phyloP scores from a whole-genome alignment of 2,329 filamentous ascomycete genomes.

The Xylariaceae sp. region DNA sequence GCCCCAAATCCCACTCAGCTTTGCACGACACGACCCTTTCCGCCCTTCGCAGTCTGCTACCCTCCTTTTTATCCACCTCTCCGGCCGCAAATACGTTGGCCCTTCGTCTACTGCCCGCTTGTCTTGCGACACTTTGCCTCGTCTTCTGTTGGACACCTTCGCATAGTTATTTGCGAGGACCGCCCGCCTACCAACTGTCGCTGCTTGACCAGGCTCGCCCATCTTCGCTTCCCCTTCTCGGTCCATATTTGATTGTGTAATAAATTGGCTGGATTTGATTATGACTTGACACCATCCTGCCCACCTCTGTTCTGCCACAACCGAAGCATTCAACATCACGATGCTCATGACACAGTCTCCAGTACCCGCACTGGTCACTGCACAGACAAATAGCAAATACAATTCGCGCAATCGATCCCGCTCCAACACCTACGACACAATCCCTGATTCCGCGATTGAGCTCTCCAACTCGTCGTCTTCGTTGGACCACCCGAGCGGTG shows the following conservation, averaged over 20 bases:
- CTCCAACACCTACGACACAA: constrained; percentile 24
- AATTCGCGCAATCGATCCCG: constrained; percentile 29
- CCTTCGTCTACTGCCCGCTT: no score
- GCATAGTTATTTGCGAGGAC: no score
- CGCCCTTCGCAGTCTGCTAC: background rate
- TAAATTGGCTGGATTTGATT: constrained; percentile 13
- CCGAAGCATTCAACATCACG: constrained; percentile 32
- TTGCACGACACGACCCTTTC: background rate
- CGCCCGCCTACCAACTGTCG: no score
- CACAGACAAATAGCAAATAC: constrained; percentile 31
- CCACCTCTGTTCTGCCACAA: constrained; percentile 11
- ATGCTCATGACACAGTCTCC: constrained; percentile 52
- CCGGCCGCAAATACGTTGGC: background rate
- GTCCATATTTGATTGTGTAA: constrained; percentile 9
- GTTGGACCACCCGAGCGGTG: constrained; percentile 28
- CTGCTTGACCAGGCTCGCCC: background rate
- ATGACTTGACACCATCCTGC: constrained; percentile 24
- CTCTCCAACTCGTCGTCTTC: constrained; percentile 29
- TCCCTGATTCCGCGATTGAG: constrained; percentile 27
- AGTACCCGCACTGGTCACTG: constrained; percentile 41
- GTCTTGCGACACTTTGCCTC: background rate
- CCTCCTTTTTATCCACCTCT: constrained; percentile 2
- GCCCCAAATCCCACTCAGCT: constrained; percentile 1
- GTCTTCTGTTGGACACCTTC: no score
- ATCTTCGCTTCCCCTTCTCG: constrained; percentile 5